These are phyloP conservation scores for Salvia rosmarinus DNA, from an alignment of 257 asterid genomes.

Conservation along the genomic window DNA sequence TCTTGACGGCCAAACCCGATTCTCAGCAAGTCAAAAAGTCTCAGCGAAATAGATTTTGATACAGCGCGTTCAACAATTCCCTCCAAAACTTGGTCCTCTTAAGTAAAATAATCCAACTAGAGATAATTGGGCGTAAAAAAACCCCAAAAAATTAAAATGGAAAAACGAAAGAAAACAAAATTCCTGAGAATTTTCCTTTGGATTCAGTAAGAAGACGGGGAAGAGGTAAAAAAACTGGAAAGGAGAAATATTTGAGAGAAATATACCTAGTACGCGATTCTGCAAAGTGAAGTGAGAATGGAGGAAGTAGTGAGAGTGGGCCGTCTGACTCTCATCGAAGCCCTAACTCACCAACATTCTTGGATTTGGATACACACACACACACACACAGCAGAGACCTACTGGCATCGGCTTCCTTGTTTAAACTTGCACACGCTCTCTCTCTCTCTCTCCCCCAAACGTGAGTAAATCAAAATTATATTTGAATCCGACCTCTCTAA, in stretches of 20 bases:
- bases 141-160: background rate
- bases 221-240: background rate
- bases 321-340: slow-evolving; percentile 21
- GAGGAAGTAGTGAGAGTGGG: slow-evolving; percentile 4
- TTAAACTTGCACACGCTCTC: background rate
- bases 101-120: slow-evolving; percentile 15
- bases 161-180: background rate
- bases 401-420: background rate
- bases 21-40: slow-evolving; percentile 17
- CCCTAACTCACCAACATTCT: slow-evolving; percentile 39
- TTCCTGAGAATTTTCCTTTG: background rate
- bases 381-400: background rate
- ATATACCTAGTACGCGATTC: slow-evolving; percentile 7
- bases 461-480: background rate
- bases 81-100: background rate
- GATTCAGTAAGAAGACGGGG: background rate
- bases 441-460: background rate
- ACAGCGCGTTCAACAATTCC: slow-evolving; percentile 5
- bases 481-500: background rate
- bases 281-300: slow-evolving; percentile 24
- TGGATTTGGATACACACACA: background rate
- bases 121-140: background rate
- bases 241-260: background rate
- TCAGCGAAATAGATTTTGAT: slow-evolving; percentile 4
- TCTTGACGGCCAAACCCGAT: slow-evolving; percentile 8